A percentile compares a stretch with the other conserved stretches of the same genome.
Evolutionary conservation across 257 asterid species (phyloP).

Genomic region (Handroanthus guayacan): DNA sequence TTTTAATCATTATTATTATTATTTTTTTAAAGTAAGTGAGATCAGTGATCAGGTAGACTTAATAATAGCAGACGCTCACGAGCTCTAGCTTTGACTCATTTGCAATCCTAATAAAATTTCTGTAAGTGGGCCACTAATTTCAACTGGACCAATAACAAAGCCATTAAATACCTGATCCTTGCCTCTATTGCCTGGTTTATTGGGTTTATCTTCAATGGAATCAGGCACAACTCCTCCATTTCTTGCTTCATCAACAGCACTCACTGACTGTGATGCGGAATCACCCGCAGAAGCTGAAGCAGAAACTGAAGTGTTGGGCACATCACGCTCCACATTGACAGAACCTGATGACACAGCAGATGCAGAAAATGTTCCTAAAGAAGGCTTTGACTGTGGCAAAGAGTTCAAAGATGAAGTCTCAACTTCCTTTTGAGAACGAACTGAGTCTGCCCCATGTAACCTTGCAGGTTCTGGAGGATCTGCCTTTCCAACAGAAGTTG

Average conservation of each 20-base stretch:
- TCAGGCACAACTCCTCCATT: constrained; percentile 42
- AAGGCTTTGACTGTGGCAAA: constrained; percentile 53
- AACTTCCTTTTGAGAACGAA: constrained; percentile 49
- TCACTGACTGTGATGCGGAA: constrained; percentile 33
- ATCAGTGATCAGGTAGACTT: too few relatives aligned
- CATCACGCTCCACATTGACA: constrained; percentile 40
- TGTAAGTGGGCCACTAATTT: background rate
- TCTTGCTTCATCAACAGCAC: constrained; percentile 41
- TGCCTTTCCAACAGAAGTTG: constrained; percentile 51
- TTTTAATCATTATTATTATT: too few relatives aligned
- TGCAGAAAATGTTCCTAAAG: constrained; percentile 42
- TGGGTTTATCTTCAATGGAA: constrained; percentile 42
- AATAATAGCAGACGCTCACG: too few relatives aligned
- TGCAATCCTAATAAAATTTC: too few relatives aligned
- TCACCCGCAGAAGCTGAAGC: constrained; percentile 42
- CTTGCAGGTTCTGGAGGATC: constrained; percentile 49
- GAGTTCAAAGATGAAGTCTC: constrained; percentile 49
- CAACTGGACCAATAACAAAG: constrained; percentile 37
- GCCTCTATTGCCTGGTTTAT: constrained; percentile 37
- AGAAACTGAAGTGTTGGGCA: constrained; percentile 31
- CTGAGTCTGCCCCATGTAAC: constrained; percentile 42
- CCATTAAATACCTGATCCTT: constrained; percentile 58
- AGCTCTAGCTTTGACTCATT: too few relatives aligned
- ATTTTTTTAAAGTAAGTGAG: too few relatives aligned
- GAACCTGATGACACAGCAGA: constrained; percentile 43